phyloP scores from a whole-genome alignment of 2,329 filamentous ascomycete species.

The Fusarium irregulare region DNA sequence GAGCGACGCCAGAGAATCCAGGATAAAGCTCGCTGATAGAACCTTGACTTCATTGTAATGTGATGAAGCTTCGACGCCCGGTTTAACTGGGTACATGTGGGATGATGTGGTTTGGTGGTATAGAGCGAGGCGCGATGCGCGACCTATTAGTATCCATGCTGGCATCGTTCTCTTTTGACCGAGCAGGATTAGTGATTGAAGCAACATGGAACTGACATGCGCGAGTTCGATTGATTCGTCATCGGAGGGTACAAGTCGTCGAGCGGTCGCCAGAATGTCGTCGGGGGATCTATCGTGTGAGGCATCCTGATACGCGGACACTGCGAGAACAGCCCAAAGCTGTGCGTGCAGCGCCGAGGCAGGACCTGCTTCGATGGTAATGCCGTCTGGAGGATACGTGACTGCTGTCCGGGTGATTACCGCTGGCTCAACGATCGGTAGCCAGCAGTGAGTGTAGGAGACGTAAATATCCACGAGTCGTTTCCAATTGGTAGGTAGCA shows the following conservation, averaged over 20 bases:
- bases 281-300: conserved; percentile 32
- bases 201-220: conserved; percentile 55
- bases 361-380: conserved; percentile 46
- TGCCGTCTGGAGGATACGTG: conserved; percentile 54
- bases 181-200: conserved; percentile 73
- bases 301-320: conserved; percentile 66
- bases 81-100: conserved; percentile 38
- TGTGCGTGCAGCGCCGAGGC: conserved; percentile 61
- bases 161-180: conserved; percentile 65
- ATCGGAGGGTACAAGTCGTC: conserved; percentile 60
- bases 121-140: conserved; percentile 64
- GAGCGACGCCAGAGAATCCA: conserved; percentile 69
- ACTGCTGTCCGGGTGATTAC: conserved; percentile 64
- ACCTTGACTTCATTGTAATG: conserved; percentile 39
- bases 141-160: conserved; percentile 73
- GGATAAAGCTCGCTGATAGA: conserved; percentile 67
- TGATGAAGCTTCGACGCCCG: conserved; percentile 22
- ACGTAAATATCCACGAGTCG: conserved; percentile 78
- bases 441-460: conserved; percentile 80
- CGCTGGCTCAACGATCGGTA: conserved; percentile 77
- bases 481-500: conserved; percentile 66
- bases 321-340: conserved; percentile 69
- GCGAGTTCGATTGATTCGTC: conserved; percentile 60
- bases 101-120: conserved; percentile 39
- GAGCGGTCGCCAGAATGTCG: conserved; percentile 63